Base-by-base conservation (phyloP, 2,329 filamentous ascomycete genomes). In the Aspergillus tubingensis region DNA sequence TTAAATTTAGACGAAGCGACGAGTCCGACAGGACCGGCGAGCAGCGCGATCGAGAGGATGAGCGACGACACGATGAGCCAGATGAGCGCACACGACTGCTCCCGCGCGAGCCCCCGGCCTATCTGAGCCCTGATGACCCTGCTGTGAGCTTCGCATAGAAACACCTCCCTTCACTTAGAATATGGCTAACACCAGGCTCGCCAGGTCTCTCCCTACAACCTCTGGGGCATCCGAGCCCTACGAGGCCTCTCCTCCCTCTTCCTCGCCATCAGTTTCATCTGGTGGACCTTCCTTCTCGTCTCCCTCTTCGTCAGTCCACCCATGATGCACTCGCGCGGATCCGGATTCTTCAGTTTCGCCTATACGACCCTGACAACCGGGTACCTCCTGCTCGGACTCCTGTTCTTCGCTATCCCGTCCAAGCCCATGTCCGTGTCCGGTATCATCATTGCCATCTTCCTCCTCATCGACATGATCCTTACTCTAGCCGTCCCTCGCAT, bases 241-340 rank as follows among this genome's bases (percentile, higher is more conserved):
- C 87, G 92, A 72, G 91, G 88, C 72, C 76, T 95, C 62, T 94
- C 92, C 5, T 82, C 96, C 58, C 69, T 91, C 39, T 91, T 97
- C 71, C 82, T 94, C 19, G 75, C 87, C 54, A 73, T 93, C 68
- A 91, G 88, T 58, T 92, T 96, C 70, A 70, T 92, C n/a, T 98
- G 94, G 94, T 98, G 95, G 94, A 84, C 91, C 8, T 76, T 97
- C 57, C 82, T 96, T 36, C 83, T 99, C n/a, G 87, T 97, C 15
- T 92, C 91, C 58, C 87, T 90, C 66, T 99, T 99, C 78, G 88
- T 96, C 67, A 96, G 91, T 56, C 92, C 92, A 13, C 94, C 94
- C 0, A 88, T 89, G 50, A 88, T 98, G 74, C 87, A 95, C 73
- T 90, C 88, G 8, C 87, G 92, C 55, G 95, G 95, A 5, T 95